Base-by-base conservation (phyloP, 1,284 basidiomycete species). In the Ceratobasidium papillatum region DNA sequence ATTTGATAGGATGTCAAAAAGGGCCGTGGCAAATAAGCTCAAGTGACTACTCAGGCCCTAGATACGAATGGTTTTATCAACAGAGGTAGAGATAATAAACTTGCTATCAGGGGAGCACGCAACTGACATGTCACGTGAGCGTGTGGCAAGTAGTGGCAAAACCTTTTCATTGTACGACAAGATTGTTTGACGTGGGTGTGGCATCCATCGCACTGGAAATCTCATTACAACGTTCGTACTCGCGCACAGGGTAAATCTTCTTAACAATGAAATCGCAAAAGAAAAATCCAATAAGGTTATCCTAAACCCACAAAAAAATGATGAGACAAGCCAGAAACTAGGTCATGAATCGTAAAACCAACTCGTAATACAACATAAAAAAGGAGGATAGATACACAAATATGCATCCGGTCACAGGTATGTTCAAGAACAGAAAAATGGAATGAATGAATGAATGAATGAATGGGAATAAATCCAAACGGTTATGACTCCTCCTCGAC, bases 201-300 rank as follows among this genome's bases (percentile, higher is more conserved):
- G n/a, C n/a, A n/a, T n/a, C n/a, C n/a, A n/a, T n/a, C n/a, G n/a
- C n/a, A n/a, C n/a, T n/a, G n/a, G n/a, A n/a, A 47, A 47, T 47
- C 45, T 3, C 4, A 47, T 47, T 47, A 47, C 45, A 47, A 3
- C 11, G 3, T 17, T 17, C 45, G 19, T 17, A 41, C 14, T 41
- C 7, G 45, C 34, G 17, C 52, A 32, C 12, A 68, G 17, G n/a
- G 36, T 8, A 56, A 25, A 25, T 7, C 4, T 9, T 34, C 32
- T 17, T 19, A 14, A 41, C 38, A 52, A 12, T n/a, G 25, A 41
- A 52, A 34, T 47, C 45, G 19, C 45, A 22, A 69, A 69, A 11
- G 52, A 43, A 43, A n/a, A 69, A 52, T 56, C 36, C 51, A 69
- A 69, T 69, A 69, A 69, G 36, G 65, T 69, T 69, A 63, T 22